Evolutionary conservation across 164 flowering plant genomes (phyloP).

Genomic region (Protea cynaroides): DNA sequence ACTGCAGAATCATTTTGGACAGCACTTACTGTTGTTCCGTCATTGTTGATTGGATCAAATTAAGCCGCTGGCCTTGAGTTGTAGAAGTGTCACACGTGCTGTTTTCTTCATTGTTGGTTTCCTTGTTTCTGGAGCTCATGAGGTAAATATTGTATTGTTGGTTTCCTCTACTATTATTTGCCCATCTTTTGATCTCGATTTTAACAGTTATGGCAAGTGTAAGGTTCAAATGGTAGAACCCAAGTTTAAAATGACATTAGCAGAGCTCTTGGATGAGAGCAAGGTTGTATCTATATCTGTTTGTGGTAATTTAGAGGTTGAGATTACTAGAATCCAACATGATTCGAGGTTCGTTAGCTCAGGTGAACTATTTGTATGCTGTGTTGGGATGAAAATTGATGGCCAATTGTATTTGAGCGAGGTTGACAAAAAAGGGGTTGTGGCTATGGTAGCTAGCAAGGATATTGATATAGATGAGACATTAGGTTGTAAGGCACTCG

Average conservation of each 20-base stretch:
- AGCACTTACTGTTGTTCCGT: too few species aligned
- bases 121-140: too few species aligned
- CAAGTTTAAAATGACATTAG: constrained; percentile 71
- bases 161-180: constrained; percentile 8
- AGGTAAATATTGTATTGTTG: too few species aligned
- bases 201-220: constrained; percentile 49
- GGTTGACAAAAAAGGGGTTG: constrained; percentile 98
- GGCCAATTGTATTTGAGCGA: constrained; percentile 79
- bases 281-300: constrained; percentile 81
- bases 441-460: constrained; percentile 90
- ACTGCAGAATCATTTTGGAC: too few species aligned
- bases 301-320: constrained; percentile 75
- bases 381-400: constrained; percentile 74
- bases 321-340: constrained; percentile 81
- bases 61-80: too few species aligned
- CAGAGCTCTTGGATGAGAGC: constrained; percentile 95
- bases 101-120: too few species aligned
- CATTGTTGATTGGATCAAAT: too few species aligned
- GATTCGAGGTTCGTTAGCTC: constrained; percentile 77
- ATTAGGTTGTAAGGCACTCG: constrained; percentile 86
- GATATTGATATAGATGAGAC: constrained; percentile 85
- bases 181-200: constrained; percentile 65
- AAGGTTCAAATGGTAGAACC: constrained; percentile 79
- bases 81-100: too few species aligned
- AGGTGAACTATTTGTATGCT: constrained; percentile 90